Evolutionary conservation across 345 rosid genomes (phyloP), one percentile per base, ranked within the genome.

Genomic region (Lumnitzera racemosa): DNA sequence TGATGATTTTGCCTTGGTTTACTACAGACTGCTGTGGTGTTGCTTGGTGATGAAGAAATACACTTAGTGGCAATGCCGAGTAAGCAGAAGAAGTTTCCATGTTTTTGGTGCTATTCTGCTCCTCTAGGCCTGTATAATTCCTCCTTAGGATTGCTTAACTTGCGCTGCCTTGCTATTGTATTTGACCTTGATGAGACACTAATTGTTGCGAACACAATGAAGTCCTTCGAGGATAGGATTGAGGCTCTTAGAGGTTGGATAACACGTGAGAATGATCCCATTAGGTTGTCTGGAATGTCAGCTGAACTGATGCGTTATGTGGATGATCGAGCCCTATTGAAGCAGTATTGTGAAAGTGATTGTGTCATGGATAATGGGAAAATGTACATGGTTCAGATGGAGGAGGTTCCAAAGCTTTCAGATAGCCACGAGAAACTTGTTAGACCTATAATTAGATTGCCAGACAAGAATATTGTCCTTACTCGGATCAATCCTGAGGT

Each of bases 41-140:
- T 88, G 68, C 70, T 83, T 59, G 96, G 92, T 56, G 82, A 80
- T 49, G 95, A 90, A 67, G 98, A 95, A 81, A 74, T 90, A 64
- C 99, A 95, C 65, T 80, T 95, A 66, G 96, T 88, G 71, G 96
- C 99, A 76, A 95, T 90, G 99, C 98, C 96, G 24, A 95, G 99
- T 74, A 95, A 85, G 79, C 80, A 88, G 72, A 95, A 90, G 88
- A 88, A 86, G 82, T 90, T 86, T 68, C 99, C 99, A 1, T 88
- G 96, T 62, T 95, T 95, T 65, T 90, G 99, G 98, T 95, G 99
- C 78, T 90, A 80, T 73, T 76, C 91, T 2, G 84, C 83, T 47
- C 87, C 94, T 6, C 41, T 61, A 23, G 92, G 88, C 61, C 82
- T 95, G 12, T 95, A 85, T 50, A 71, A 78, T 67, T 85, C 98